Base-by-base conservation (phyloP, 371 early-diverging fungal species). In the Pancytospora philotis region DNA sequence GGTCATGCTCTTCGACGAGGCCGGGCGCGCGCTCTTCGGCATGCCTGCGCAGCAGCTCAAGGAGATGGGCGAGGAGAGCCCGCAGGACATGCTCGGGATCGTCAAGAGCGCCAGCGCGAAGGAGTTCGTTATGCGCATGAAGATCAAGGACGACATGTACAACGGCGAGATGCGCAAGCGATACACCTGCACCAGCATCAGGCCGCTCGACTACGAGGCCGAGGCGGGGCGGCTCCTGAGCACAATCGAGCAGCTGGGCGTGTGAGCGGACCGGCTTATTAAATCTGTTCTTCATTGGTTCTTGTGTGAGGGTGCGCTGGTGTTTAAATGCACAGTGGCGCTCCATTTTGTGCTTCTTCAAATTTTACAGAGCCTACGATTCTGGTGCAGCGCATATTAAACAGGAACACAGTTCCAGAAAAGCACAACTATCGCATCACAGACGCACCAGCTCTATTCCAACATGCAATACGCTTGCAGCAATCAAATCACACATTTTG, bases 1-100 rank as follows among this genome's bases (percentile, higher is more conserved):
- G 77, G 45, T 73, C 3, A 77, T 68, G 27, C 8, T 72, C n/a
- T 81, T 81, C 68, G 64, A 74, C 62, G 76, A 76, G 8, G 31
- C 27, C n/a, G 81, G 66, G 32, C 19, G 49, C n/a, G 48, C 19
- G 27, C 57, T 81, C 4, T 74, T 81, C 52, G 67, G 63, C 22
- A 49, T 69, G 22, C 27, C 69, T 25, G 75, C 77, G 2, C 39
- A 48, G 51, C 64, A 66, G 10, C 66, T 74, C 35, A 72, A 62
- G 61, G 66, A 55, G 31, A 61, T 67, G 69, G 65, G 64, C 36
- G 72, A 74, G 6, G 51, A 65, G 19, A 36, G 69, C 30, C 28
- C 65, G 16, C 39, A 59, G 16, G 53, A 74, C 13, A 51, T 63
- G 13, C 68, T 66, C 36, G 28, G 19, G 10, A 36, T 66, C 35